phyloP scores from a whole-genome alignment of 2,329 filamentous ascomycete species.

The Akanthomyces muscarius region DNA sequence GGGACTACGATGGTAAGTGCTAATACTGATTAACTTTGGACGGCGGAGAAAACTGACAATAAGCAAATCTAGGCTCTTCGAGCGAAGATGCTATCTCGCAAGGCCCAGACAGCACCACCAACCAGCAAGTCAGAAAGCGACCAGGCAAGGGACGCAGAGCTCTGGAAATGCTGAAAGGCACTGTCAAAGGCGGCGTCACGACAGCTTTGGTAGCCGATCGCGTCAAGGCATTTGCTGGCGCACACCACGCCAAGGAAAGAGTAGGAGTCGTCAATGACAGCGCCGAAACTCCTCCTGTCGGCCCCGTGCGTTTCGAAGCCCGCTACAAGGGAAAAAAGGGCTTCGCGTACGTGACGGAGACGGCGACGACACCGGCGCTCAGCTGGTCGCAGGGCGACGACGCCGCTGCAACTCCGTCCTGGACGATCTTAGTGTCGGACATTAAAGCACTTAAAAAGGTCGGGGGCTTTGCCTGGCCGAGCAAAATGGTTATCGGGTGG shows the following conservation, averaged over 20 bases:
- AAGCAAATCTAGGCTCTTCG: no score
- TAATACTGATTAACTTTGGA: background rate
- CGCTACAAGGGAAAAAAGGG: conserved; percentile 69
- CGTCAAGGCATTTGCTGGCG: conserved; percentile 58
- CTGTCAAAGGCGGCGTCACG: conserved; percentile 67
- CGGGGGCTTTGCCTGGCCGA: conserved; percentile 80
- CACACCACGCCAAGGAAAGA: conserved; percentile 62
- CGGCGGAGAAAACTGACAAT: no score
- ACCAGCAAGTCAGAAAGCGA: background rate
- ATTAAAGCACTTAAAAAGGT: conserved; percentile 73
- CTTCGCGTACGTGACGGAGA: conserved; percentile 64
- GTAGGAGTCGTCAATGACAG: conserved; percentile 60
- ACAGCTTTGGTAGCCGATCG: conserved; percentile 68
- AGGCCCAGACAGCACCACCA: background rate
- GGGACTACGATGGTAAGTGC: background rate
- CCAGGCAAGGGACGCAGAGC: background rate
- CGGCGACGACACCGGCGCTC: conserved; percentile 63
- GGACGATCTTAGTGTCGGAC: conserved; percentile 66
- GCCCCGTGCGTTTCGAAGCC: conserved; percentile 73
- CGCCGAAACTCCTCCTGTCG: conserved; percentile 40
- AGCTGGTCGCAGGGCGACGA: conserved; percentile 57
- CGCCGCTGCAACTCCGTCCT: conserved; percentile 56
- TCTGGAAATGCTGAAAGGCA: conserved; percentile 57
- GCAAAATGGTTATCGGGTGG: conserved; percentile 78
- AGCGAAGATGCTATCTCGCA: background rate